Percentiles rank a stretch among this genome's conserved stretches.
These are phyloP conservation scores for Termitomyces sp. DNA, from an alignment of 768 basidiomycete species.

Conservation along the genomic window DNA sequence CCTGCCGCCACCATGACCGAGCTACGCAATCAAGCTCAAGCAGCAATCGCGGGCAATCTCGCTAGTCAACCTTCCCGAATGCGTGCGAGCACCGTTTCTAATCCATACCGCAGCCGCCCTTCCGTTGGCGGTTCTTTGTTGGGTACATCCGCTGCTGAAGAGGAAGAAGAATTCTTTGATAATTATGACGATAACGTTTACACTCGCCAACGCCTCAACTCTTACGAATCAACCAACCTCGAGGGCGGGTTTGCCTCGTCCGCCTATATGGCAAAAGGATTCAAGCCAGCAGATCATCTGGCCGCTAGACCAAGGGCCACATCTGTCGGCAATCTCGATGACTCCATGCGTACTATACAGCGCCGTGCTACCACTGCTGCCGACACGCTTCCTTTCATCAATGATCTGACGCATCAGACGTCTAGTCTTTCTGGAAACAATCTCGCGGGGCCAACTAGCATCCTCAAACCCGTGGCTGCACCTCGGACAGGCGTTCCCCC, in stretches of 20 bases:
- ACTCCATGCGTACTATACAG: conserved; percentile 67
- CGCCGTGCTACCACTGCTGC: conserved; percentile 54
- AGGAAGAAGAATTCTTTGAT: conserved; percentile 73
- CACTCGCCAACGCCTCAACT: conserved; percentile 55
- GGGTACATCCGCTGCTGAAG: conserved; percentile 63
- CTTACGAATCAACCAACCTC: conserved; percentile 54
- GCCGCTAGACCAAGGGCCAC: conserved; percentile 74
- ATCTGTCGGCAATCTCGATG: conserved; percentile 85
- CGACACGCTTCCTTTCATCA: conserved; percentile 58
- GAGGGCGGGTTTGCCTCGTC: conserved; percentile 52
- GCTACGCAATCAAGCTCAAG: conserved; percentile 85
- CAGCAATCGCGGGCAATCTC: conserved; percentile 82
- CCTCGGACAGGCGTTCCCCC: conserved; percentile 45
- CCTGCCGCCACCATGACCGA: conserved; percentile 88
- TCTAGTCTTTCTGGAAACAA: conserved; percentile 36
- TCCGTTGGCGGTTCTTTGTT: conserved; percentile 59
- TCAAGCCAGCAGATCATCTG: conserved; percentile 73
- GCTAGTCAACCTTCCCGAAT: conserved; percentile 68
- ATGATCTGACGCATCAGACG: conserved; percentile 46
- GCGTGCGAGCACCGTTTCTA: conserved; percentile 90
- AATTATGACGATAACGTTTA: conserved; percentile 50
- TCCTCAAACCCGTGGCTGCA: conserved; percentile 50
- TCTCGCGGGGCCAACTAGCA: conserved; percentile 41
- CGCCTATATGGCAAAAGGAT: conserved; percentile 67
- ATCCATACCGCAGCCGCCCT: conserved; percentile 77